Conservation (phyloP, 495 filamentous ascomycete species). For the Aspergillus taichungensis region DNA sequence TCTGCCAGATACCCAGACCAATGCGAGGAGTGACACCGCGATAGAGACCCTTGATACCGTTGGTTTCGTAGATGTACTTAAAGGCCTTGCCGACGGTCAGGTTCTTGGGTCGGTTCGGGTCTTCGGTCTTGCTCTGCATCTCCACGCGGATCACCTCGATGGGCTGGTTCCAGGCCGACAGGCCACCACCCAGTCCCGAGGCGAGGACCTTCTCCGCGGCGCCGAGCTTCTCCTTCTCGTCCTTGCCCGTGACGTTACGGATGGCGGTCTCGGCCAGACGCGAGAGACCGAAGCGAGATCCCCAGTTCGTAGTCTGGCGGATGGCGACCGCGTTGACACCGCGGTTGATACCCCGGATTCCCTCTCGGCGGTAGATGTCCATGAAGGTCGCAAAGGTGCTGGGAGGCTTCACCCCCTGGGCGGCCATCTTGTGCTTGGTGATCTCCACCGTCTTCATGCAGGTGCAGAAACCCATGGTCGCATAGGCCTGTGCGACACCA, state of each 20-base stretch:
- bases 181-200: slow-evolving; percentile 78
- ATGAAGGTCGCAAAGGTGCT: slow-evolving; percentile 91
- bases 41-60: slow-evolving; percentile 89
- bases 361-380: slow-evolving; percentile 92
- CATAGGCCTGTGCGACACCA: slow-evolving; percentile 95
- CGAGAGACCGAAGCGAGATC: slow-evolving; percentile 86
- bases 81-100: slow-evolving; percentile 90
- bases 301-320: slow-evolving; percentile 99
- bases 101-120: slow-evolving; percentile 97
- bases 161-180: slow-evolving; percentile 97
- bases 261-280: slow-evolving; percentile 86
- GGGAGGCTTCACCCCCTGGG: slow-evolving; percentile 69
- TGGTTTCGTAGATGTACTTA: slow-evolving; percentile 83
- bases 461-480: slow-evolving; percentile 99
- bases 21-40: slow-evolving; percentile 90
- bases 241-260: slow-evolving; percentile 71
- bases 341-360: slow-evolving; percentile 92
- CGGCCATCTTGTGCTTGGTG: slow-evolving; percentile 92
- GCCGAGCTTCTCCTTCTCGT: slow-evolving; percentile 63
- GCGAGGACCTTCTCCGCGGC: slow-evolving; percentile 85
- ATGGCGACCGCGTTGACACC: slow-evolving; percentile 98
- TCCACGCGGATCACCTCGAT: slow-evolving; percentile 99
- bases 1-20: slow-evolving; percentile 96
- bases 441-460: slow-evolving; percentile 99
- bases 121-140: slow-evolving; percentile 98